Conservation (phyloP, 2,329 filamentous ascomycete species). For the Hypoxylon sp. region DNA sequence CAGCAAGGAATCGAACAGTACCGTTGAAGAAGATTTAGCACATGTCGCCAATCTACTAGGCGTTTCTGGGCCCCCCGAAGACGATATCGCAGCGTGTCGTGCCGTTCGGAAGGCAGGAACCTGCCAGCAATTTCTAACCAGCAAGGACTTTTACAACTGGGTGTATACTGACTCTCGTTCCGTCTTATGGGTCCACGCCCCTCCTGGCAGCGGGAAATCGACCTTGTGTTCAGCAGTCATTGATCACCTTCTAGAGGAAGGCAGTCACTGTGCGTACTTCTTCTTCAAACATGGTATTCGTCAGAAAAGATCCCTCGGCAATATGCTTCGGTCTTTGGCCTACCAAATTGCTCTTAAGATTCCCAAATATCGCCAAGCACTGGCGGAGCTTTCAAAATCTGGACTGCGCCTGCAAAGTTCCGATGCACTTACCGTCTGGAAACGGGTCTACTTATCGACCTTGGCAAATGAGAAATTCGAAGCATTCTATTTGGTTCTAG, state of each 20-base stretch:
- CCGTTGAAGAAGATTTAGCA: conserved; percentile 20
- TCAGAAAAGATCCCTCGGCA: conserved; percentile 37
- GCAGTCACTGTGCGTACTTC: conserved; percentile 36
- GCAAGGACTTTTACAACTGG: too few species aligned
- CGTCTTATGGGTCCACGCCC: conserved; percentile 33
- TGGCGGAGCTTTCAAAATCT: conserved; percentile 46
- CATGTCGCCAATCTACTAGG: neutral
- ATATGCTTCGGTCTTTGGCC: conserved; percentile 50
- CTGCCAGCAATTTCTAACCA: neutral
- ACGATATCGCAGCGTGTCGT: neutral
- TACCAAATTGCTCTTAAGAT: conserved; percentile 48
- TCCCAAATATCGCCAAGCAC: too few species aligned
- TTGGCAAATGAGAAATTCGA: neutral
- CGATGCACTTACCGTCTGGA: conserved; percentile 49
- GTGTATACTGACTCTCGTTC: too few species aligned
- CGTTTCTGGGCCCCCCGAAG: neutral
- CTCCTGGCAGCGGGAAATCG: conserved; percentile 41
- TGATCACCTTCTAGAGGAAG: conserved; percentile 29
- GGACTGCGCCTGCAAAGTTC: conserved; percentile 43
- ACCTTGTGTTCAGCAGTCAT: conserved; percentile 41
- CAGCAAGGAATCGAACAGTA: too few species aligned
- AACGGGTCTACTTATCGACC: conserved; percentile 44
- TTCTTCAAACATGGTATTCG: conserved; percentile 33
- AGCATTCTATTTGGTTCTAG: neutral
- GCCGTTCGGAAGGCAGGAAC: conserved; percentile 20